Evolutionary conservation across 768 basidiomycete species (phyloP), one percentile per base, ranked within the genome.

Genomic region (Lyophyllum semitale): DNA sequence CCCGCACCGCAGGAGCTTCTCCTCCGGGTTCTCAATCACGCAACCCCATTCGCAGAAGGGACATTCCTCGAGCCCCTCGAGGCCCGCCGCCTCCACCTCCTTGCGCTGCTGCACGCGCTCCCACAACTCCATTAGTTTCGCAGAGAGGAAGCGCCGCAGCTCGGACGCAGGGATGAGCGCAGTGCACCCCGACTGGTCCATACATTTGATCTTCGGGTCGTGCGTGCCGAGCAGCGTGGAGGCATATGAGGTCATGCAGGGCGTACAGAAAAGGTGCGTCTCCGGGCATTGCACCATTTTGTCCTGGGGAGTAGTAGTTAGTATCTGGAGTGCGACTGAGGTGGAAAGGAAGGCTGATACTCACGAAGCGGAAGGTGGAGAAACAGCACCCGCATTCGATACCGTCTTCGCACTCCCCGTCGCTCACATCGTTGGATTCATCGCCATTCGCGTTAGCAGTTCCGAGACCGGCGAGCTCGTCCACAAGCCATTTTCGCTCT

Each of bases 321-420:
- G 49, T 20, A 48, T 52, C 26, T 41, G 37, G 53, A 40, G 43
- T 8, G 47, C 56, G 3, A 15, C 18, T 8, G 23, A 48, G 26
- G 12, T 23, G 45, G 13, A n/a, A 53, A 17, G 26, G n/a, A n/a
- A n/a, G n/a, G n/a, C n/a, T n/a, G n/a, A n/a, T 27, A 74, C 90
- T 53, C 67, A 92, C 91, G 70, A 90, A 88, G 4, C 85, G 68
- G 57, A 86, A 91, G 11, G 72, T 77, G 4, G 81, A 72, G 65
- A 94, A 96, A 70, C 94, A 97, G 63, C 93, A 95, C 12, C 88
- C 89, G 63, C 94, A 95, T 63, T 95, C 92, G 32, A 95, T 84
- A 2, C 87, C 89, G 47, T 78, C 68, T 52, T 68, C 63, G 0
- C 77, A 78, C n/a, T 71, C 70, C 41, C 54, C 59, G 9, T 58